Base-by-base conservation (phyloP, 2,329 filamentous ascomycete species). In the Blastomyces parvus region DNA sequence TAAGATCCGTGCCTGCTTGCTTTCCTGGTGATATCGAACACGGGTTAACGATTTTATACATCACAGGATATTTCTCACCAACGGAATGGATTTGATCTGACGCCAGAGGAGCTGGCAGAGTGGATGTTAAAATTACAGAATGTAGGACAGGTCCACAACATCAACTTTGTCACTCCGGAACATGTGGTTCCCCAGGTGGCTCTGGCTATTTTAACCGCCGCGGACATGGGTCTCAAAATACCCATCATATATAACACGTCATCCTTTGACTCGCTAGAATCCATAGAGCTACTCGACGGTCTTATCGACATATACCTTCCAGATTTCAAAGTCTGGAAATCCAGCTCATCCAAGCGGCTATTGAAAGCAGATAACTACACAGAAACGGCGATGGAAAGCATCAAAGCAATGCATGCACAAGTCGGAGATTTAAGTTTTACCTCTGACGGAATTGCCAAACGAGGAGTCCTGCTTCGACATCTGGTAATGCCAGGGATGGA, bases 191-290 rank as follows among this genome's bases (percentile, higher is more conserved):
- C 90, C 0, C 90, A 94, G 72, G 88, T 94, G 11, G 89, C 84
- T 0, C 78, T 94, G 40, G 87, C 86, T 17, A 90, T 94, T 68
- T 79, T 95, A 30, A 82, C 88, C 65, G 89, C 90, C 0, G 82
- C 83, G 57, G 85, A 90, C 33, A 78, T 87, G 44, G 90, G 90
- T 0, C 76, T 94, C 11, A 82, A 78, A 3, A 70, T 93, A 13
- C 90, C 90, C 1, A 87, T 95, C 68, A 82, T 95, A 42, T 94
- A 95, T 80, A 95, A 95, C 71, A 92, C 89, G 0, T 91, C 88
- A 0, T 86, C 87, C 13, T 95, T 89, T 70, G 90, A 95, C 75
- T 90, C 87, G 0, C 77, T 88, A 0, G 86, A 85, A 2, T 91
- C 87, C 0, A 78, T 95, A 0, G 76, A 85, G 64, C 79, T 94